Evolutionary conservation across 2,329 filamentous ascomycete genomes (phyloP).

Genomic region (Trichoderma breve): DNA sequence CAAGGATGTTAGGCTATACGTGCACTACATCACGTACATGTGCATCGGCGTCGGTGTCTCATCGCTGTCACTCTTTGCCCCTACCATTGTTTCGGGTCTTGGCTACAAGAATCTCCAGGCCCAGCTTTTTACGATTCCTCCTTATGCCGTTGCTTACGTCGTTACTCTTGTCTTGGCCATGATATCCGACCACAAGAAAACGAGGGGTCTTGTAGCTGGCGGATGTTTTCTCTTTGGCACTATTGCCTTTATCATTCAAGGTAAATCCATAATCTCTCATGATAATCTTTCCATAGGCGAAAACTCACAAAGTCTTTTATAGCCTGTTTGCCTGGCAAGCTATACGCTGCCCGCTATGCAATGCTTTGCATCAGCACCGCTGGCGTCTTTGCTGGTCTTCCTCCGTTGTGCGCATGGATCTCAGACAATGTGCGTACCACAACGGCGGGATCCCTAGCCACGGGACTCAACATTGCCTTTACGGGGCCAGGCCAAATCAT

Average conservation of each 20-base stretch:
- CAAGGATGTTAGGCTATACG: not conserved
- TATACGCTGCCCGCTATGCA: not conserved
- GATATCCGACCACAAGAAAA: not conserved
- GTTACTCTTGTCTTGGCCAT: not conserved
- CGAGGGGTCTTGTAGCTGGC: not conserved
- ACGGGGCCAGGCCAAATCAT: not conserved
- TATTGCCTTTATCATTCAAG: constrained; percentile 8
- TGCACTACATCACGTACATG: not conserved
- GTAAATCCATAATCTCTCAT: not conserved
- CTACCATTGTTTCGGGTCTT: constrained; percentile 27
- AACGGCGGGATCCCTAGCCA: not conserved
- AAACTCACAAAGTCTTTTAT: not conserved
- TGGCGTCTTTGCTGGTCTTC: constrained; percentile 1
- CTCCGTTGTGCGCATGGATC: not conserved
- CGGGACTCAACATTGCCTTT: constrained; percentile 4
- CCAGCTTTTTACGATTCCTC: constrained; percentile 28
- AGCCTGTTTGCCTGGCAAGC: not conserved
- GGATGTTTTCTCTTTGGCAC: constrained; percentile 5
- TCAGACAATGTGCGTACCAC: constrained; percentile 3
- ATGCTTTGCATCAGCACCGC: constrained; percentile 8
- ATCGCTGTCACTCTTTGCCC: constrained; percentile 29
- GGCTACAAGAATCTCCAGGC: constrained; percentile 26
- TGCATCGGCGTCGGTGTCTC: constrained; percentile 1
- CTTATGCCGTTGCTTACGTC: constrained; percentile 25
- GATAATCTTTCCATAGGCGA: accelerated